Base-by-base conservation (phyloP, 2,329 filamentous ascomycete genomes). In the Xenosphaeropsis pyriputrescens region DNA sequence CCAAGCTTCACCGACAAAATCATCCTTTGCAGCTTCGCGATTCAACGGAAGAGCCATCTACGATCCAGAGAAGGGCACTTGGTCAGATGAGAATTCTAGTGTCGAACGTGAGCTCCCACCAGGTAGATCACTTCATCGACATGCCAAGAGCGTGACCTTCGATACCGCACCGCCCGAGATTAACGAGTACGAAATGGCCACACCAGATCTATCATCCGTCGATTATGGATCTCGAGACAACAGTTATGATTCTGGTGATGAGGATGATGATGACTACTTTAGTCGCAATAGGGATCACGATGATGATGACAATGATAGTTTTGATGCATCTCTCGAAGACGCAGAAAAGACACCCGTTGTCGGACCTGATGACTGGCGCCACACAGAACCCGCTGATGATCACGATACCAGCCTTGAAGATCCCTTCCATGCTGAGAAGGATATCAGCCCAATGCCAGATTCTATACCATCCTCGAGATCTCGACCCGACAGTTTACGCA, bases 171-270 rank as follows among this genome's bases (percentile, higher is more conserved):
- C 89, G 16, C 91, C 91, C 17, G 84, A 93, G 55, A 72, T 98
- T 51, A 94, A 96, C 55, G 91, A 98, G 61, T 98, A 96, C 57
- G 91, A 96, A 60, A 88, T 95, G 82, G 83, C 85, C 26, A 98
- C 91, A 2, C 91, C 91, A 9, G 91, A 95, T 53, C 74, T 93
- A n/a, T 95, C 89, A 2, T 93, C 88, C 0, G 69, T 93, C 17
- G 85, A 84, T 18, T 89, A 84, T 35, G 86, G 81, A 48, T 96
- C 89, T 11, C 80, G 89, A 7, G 85, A 95, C 52, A 85, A 86
- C 32, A 96, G 89, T 62, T 95, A 84, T 56, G 88, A 95, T 44
- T 89, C 85, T 0, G 75, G 83, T 22, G 79, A 85, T 11, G 76
- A 81, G 18, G 79, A 82, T 14, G 74, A 86, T 31, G 74, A 79